A percentile compares a stretch with the other conserved stretches of the same genome.
Evolutionary conservation across 1,284 basidiomycete species (phyloP).

Genomic region (Fomitopsis pinicola): DNA sequence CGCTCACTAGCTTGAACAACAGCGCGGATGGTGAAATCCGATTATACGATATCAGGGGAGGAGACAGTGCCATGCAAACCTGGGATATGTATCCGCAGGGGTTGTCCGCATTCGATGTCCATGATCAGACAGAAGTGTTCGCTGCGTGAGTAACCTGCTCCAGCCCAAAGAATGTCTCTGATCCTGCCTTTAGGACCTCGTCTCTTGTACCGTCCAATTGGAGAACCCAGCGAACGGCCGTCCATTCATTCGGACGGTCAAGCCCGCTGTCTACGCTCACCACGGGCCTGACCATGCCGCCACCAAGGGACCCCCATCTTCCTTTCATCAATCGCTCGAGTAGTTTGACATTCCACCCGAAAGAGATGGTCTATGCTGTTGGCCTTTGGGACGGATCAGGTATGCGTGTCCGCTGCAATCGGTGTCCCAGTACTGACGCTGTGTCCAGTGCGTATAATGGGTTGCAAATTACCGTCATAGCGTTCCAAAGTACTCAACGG

Average conservation of each 20-base stretch:
- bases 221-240: conserved; percentile 56
- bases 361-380: conserved; percentile 74
- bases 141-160: conserved; percentile 62
- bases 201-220: conserved; percentile 54
- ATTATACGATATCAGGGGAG: conserved; percentile 86
- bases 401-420: conserved; percentile 28
- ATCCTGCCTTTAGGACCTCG: conserved; percentile 45
- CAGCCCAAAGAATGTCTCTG: conserved; percentile 1
- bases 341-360: conserved; percentile 72
- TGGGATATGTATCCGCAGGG: conserved; percentile 72
- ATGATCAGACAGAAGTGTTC: conserved; percentile 82
- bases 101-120: conserved; percentile 84
- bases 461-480: conserved; percentile 35
- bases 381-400: conserved; percentile 71
- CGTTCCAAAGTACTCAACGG: background rate
- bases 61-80: conserved; percentile 57
- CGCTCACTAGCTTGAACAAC: conserved; percentile 1
- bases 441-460: conserved; percentile 38
- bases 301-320: conserved; percentile 49
- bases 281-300: conserved; percentile 50
- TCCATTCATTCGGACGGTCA: conserved; percentile 49
- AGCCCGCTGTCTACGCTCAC: conserved; percentile 46
- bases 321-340: conserved; percentile 58
- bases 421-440: background rate
- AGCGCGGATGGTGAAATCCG: conserved; percentile 91